phyloP scores from a whole-genome alignment of 192 early-diverging fungal genomes.

The Entomortierella lignicola region DNA sequence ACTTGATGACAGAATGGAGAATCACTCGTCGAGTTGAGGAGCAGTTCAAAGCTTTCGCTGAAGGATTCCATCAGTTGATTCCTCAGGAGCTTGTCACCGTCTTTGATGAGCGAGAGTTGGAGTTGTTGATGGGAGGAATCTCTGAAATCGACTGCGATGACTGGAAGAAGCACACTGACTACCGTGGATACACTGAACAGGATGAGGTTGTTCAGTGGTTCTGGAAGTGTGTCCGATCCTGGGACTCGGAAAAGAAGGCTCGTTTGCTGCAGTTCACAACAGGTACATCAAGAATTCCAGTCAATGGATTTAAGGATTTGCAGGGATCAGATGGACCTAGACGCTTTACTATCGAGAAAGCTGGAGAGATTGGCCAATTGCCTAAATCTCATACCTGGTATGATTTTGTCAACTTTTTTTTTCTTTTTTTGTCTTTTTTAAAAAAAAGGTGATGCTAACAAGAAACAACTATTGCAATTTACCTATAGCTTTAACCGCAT shows the following conservation, averaged over 20 bases:
- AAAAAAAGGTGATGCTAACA: no score
- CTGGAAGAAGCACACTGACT: constrained; percentile 99
- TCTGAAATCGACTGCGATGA: constrained; percentile 97
- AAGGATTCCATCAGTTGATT: constrained; percentile 95
- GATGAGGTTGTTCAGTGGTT: constrained; percentile 97
- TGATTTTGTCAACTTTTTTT: no score
- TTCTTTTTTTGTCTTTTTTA: no score
- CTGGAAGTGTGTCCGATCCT: constrained; percentile 90
- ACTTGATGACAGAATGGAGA: constrained; percentile 90
- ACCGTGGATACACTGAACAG: constrained; percentile 96
- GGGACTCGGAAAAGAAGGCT: constrained; percentile 95
- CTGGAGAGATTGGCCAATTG: constrained; percentile 84
- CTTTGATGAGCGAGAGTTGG: constrained; percentile 98
- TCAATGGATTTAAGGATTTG: constrained; percentile 98
- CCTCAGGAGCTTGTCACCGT: constrained; percentile 95
- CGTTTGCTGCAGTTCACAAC: constrained; percentile 97
- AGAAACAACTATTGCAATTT: neutral
- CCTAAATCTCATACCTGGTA: constrained; percentile 97
- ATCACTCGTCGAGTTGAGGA: constrained; percentile 93
- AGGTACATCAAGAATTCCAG: constrained; percentile 96
- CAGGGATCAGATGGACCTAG: constrained; percentile 97
- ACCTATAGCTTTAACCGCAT: constrained; percentile 92
- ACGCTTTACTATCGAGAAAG: constrained; percentile 95
- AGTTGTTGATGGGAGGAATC: constrained; percentile 97
- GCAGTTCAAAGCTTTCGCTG: constrained; percentile 94